Evolutionary conservation across 805 yeast genomes (phyloP).

Genomic region (Kuraishia cidri): DNA sequence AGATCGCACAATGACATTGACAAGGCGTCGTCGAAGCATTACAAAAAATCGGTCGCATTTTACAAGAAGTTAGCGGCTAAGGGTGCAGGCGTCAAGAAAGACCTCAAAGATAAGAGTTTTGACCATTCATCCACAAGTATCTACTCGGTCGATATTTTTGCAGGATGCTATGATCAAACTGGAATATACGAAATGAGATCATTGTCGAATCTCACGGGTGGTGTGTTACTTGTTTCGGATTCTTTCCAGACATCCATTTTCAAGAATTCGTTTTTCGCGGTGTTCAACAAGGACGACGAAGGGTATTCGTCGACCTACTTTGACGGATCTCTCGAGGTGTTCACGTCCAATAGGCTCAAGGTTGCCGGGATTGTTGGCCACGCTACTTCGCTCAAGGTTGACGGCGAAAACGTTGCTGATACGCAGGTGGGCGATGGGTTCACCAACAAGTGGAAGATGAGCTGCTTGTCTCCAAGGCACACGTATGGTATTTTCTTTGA

Average conservation of each 20-base stretch:
- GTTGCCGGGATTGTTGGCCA: slow-evolving; percentile 93
- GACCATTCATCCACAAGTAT: slow-evolving; percentile 38
- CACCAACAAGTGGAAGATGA: slow-evolving; percentile 80
- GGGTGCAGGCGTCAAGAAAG: slow-evolving; percentile 42
- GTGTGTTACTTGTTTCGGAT: slow-evolving; percentile 79
- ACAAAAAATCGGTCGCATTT: slow-evolving; percentile 75
- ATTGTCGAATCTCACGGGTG: slow-evolving; percentile 81
- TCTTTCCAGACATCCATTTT: slow-evolving; percentile 93
- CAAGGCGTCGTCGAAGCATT: slow-evolving; percentile 81
- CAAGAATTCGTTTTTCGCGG: slow-evolving; percentile 83
- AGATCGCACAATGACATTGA: slow-evolving; percentile 97
- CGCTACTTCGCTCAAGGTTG: slow-evolving; percentile 64
- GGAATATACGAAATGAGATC: slow-evolving; percentile 93
- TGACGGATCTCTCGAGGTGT: slow-evolving; percentile 81
- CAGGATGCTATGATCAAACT: slow-evolving; percentile 94
- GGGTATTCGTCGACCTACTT: slow-evolving; percentile 86
- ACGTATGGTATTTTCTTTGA: slow-evolving; percentile 89
- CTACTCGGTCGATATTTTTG: slow-evolving; percentile 83
- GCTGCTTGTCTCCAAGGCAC: slow-evolving; percentile 79
- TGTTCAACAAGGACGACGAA: slow-evolving; percentile 80
- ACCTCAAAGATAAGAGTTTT: slow-evolving; percentile 23
- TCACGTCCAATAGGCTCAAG: slow-evolving; percentile 81
- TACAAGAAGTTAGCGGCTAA: slow-evolving; percentile 69
- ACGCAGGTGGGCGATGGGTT: slow-evolving; percentile 93
- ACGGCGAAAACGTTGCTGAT: slow-evolving; percentile 75